These are phyloP conservation scores for Atalantia buxifolia DNA, from an alignment of 345 rosid genomes.

Conservation along the genomic window DNA sequence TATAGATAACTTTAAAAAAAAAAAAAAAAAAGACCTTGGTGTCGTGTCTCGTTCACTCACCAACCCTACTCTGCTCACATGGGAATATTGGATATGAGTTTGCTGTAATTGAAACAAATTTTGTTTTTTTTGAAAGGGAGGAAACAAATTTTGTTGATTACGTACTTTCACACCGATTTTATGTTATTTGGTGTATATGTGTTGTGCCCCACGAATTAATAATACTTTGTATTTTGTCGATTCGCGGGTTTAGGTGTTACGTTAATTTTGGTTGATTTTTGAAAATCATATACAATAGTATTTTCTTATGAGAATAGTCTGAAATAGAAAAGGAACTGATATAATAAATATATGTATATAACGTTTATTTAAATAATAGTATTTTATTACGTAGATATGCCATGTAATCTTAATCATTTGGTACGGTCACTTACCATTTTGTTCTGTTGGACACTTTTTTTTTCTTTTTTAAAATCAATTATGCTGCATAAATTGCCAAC, in stretches of 20 bases:
- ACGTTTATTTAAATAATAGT: too few species aligned
- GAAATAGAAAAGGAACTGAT: neutral
- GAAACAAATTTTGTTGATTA: neutral
- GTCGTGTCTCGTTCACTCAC: neutral
- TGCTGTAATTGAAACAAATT: neutral
- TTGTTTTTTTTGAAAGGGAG: too few species aligned
- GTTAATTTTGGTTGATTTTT: neutral
- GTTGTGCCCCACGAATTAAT: neutral
- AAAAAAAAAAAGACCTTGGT: neutral
- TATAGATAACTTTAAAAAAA: conserved; percentile 18
- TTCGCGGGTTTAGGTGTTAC: too few species aligned
- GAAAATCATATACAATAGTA: neutral
- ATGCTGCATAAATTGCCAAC: neutral
- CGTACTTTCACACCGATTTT: neutral
- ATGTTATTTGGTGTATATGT: neutral
- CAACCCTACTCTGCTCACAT: neutral
- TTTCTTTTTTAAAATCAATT: neutral
- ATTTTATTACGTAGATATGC: too few species aligned
- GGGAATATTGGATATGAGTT: neutral
- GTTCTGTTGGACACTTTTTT: too few species aligned
- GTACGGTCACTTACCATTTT: too few species aligned
- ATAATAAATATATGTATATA: too few species aligned
- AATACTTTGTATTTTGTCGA: neutral
- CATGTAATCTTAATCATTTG: too few species aligned
- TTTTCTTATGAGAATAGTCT: neutral